Percentiles rank a stretch among this genome's conserved stretches.
Conservation (phyloP, 2,329 filamentous ascomycete species). For the Stagonosporopsis rhizophila region DNA sequence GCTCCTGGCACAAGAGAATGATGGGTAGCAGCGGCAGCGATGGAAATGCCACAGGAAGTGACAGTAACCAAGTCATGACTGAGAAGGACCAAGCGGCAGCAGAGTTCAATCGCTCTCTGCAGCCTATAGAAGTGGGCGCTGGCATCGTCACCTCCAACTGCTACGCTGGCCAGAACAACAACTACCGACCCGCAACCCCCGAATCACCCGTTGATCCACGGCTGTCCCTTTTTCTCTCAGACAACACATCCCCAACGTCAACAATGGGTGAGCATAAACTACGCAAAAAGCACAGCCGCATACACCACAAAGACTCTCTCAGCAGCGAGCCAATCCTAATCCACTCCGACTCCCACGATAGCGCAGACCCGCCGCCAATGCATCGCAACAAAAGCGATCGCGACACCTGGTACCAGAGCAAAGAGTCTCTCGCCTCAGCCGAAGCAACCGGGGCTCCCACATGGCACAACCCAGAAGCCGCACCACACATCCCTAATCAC, state of each 20-base stretch:
- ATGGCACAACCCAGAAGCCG: neutral
- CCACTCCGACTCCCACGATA: constrained; percentile 7
- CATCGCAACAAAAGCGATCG: constrained; percentile 3
- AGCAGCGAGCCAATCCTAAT: constrained; percentile 18
- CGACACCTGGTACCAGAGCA: constrained; percentile 15
- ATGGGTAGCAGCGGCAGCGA: constrained; percentile 24
- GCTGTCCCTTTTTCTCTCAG: neutral
- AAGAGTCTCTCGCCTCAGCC: constrained; percentile 6
- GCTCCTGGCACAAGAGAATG: constrained; percentile 35
- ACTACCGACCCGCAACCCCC: constrained; percentile 3
- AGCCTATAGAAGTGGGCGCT: neutral
- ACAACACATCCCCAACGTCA: constrained; percentile 9
- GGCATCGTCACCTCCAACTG: constrained; percentile 3
- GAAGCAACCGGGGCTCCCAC: neutral
- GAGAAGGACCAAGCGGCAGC: constrained; percentile 11
- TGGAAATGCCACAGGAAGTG: constrained; percentile 24
- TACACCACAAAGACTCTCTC: constrained; percentile 12
- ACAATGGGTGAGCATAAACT: constrained; percentile 12
- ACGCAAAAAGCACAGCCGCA: constrained; percentile 15
- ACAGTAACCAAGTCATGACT: constrained; percentile 13
- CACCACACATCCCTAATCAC: neutral
- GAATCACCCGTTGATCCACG: constrained; percentile 23
- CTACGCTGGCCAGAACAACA: constrained; percentile 1
- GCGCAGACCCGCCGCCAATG: constrained; percentile 7
- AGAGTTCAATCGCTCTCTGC: constrained; percentile 11